These are phyloP conservation scores for Dictyostelium firmibasis DNA, from an alignment of 78 protist genomes.

Conservation along the genomic window DNA sequence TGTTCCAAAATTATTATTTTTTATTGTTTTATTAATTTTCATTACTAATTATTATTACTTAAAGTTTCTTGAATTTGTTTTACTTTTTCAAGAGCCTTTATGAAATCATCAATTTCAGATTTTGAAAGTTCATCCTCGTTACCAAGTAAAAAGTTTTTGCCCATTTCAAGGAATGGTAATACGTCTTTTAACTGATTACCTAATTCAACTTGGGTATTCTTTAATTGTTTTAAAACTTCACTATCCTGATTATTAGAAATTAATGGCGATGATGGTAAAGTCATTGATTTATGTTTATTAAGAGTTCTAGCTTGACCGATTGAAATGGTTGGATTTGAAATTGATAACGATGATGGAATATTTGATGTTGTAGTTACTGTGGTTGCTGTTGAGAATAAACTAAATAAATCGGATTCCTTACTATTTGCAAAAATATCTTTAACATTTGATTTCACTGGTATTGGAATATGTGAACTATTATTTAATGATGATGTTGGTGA, in stretches of 20 bases:
- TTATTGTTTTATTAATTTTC: neutral
- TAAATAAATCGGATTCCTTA: neutral
- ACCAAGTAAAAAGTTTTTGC: neutral
- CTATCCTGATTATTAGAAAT: neutral
- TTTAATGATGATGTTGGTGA: neutral
- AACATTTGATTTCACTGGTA: neutral
- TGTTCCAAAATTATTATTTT: neutral
- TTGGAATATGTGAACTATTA: neutral
- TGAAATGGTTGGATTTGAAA: neutral
- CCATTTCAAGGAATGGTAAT: conserved; percentile 19
- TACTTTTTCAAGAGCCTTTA: neutral
- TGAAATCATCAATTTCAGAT: neutral
- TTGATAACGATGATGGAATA: neutral
- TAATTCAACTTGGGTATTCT: neutral
- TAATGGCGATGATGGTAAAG: neutral
- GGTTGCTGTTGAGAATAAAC: neutral
- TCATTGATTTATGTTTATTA: neutral
- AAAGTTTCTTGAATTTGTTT: neutral
- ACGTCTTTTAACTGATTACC: conserved; percentile 26
- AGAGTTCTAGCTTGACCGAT: neutral
- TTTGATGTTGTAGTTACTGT: neutral
- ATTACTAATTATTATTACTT: neutral
- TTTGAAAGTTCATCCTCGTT: neutral
- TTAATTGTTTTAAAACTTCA: neutral
- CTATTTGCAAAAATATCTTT: neutral